phyloP scores from a whole-genome alignment of 805 yeast species.

The Isabelozyma pseudorhagii region DNA sequence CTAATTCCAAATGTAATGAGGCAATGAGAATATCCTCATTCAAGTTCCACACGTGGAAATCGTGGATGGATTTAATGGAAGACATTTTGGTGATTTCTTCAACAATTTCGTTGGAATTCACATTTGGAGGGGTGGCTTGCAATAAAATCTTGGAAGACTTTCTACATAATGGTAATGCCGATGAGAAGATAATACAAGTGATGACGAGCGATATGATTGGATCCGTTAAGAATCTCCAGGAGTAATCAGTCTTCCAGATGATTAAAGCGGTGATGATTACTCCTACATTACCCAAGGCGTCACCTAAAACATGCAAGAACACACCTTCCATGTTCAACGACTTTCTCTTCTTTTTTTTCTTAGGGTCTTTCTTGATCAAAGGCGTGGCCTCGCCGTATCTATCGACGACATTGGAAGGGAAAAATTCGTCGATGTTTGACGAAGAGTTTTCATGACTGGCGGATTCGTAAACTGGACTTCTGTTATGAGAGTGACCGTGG shows the following conservation, averaged over 20 bases:
- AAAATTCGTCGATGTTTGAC: slow-evolving; percentile 29
- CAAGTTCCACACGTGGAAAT: slow-evolving; percentile 94
- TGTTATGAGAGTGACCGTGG: neutral
- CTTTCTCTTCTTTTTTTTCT: slow-evolving; percentile 31
- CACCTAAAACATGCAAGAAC: slow-evolving; percentile 91
- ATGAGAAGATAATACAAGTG: slow-evolving; percentile 82
- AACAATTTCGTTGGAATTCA: slow-evolving; percentile 73
- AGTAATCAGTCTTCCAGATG: slow-evolving; percentile 88
- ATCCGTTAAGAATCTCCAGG: slow-evolving; percentile 85
- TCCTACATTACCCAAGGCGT: slow-evolving; percentile 93
- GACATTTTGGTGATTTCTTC: slow-evolving; percentile 63
- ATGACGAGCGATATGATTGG: slow-evolving; percentile 84
- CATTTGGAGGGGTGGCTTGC: slow-evolving; percentile 88
- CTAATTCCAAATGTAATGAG: slow-evolving; percentile 79
- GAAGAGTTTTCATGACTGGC: slow-evolving; percentile 18
- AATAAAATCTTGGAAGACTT: slow-evolving; percentile 82
- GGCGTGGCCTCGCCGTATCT: slow-evolving; percentile 36
- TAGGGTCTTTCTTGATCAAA: slow-evolving; percentile 17
- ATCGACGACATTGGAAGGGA: slow-evolving; percentile 48
- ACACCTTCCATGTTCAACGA: slow-evolving; percentile 98
- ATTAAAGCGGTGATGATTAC: slow-evolving; percentile 86
- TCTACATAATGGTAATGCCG: slow-evolving; percentile 87
- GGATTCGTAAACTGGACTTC: slow-evolving; percentile 1
- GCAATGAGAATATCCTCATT: slow-evolving; percentile 86
- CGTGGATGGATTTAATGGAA: slow-evolving; percentile 85